Evolutionary conservation across 805 yeast genomes (phyloP), one percentile per base, ranked within the genome.

Genomic region (Sporopachydermia quercuum): DNA sequence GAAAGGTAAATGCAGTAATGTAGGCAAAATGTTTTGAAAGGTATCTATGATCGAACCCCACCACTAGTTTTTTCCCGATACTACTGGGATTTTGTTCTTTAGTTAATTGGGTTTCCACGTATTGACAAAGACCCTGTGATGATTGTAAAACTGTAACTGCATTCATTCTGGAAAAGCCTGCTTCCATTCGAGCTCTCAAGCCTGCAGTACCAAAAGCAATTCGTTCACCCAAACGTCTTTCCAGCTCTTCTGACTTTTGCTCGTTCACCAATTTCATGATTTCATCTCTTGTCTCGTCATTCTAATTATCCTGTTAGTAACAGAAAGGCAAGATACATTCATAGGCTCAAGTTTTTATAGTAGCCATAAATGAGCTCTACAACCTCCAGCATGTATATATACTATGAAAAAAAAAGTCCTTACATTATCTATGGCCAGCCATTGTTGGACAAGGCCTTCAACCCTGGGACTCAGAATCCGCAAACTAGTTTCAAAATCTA

Each of bases 141-240:
- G 97, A 87, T 60, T 89, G 97, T 36, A 84, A 52, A 1, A 89
- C 80, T 0, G 96, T 85, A 14, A 89, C 78, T 45, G 78, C 79
- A 56, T 91, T 89, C 89, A 91, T 81, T 48, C 86, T 71, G 39
- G 74, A 70, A 53, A 82, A 86, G 0, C 98, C 97, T 0, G 96
- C 85, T 45, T 77, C 87, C 96, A 91, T 86, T 16, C 67, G 62
- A 2, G 94, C 73, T 18, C 98, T 65, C 37, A 91, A 69, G 0
- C 96, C 97, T 2, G 97, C 96, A 0, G 97, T 89, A 0, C 97
- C 97, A 57, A 89, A 89, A 8, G 75, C 62, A 18, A 87, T 78
- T 40, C 95, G n/a, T 51, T 48, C 36, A 8, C 69, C 51, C 19
- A 85, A 62, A 39, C 80, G 63, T 33, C 53, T 52, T 36, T 70